phyloP scores from a whole-genome alignment of 352 stramenopile genomes.

The Aphanomyces stellatus region DNA sequence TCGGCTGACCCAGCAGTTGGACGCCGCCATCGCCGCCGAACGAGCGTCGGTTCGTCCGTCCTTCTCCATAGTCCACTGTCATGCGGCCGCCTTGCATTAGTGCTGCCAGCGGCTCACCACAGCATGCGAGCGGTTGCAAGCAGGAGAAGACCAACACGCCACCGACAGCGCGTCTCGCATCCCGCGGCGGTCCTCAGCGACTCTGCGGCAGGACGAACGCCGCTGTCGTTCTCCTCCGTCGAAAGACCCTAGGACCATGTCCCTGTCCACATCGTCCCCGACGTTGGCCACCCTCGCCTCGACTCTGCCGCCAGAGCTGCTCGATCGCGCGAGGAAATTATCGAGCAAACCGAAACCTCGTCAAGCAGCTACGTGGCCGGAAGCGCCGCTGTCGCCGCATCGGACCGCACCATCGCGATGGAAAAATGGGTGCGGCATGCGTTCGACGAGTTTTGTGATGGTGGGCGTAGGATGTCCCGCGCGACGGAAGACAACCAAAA shows the following conservation, averaged over 20 bases:
- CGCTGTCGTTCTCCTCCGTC: no score
- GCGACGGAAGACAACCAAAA: constrained; percentile 4
- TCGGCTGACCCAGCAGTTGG: neutral
- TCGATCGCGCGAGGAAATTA: neutral
- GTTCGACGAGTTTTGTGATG: no score
- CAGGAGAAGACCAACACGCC: neutral
- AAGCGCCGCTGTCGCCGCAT: constrained; percentile 6
- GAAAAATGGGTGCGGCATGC: neutral
- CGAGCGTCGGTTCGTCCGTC: neutral
- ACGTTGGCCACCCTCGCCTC: no score
- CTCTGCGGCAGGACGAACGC: no score
- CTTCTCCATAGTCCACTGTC: no score
- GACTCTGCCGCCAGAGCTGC: neutral
- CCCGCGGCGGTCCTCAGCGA: no score
- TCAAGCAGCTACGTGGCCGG: neutral
- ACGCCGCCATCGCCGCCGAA: neutral
- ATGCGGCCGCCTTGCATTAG: no score
- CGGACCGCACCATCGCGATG: neutral
- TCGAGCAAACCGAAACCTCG: neutral
- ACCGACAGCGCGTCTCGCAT: no score
- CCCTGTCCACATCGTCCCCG: no score
- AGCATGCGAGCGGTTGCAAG: neutral
- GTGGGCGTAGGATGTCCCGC: neutral
- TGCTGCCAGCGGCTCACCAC: neutral
- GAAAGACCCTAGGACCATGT: no score